These are phyloP conservation scores for Trichophaea hybrida DNA, from an alignment of 2,329 filamentous ascomycete species.

Conservation along the genomic window DNA sequence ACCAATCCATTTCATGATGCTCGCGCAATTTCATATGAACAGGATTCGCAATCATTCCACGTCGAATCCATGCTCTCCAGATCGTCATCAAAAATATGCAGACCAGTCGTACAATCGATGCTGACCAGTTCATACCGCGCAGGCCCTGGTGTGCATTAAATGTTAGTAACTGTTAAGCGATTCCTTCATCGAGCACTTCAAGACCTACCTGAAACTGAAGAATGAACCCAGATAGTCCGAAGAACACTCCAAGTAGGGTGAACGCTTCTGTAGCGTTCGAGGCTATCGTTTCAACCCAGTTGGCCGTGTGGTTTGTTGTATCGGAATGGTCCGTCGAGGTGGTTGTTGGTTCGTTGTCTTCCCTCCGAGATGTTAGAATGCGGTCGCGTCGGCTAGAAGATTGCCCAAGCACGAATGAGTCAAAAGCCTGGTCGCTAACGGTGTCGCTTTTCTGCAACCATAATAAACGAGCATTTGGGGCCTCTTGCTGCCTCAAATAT, in stretches of 20 bases:
- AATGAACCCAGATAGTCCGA: background rate
- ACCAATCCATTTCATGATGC: slow-evolving; percentile 16
- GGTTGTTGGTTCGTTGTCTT: no score
- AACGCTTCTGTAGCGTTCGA: background rate
- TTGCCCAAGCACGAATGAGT: slow-evolving; percentile 23
- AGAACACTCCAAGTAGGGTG: background rate
- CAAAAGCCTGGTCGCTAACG: slow-evolving; percentile 25
- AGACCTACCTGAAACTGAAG: slow-evolving; percentile 1
- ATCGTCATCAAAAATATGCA: slow-evolving; percentile 13
- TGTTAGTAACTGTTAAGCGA: no score
- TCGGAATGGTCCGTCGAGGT: no score
- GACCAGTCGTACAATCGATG: slow-evolving; percentile 17
- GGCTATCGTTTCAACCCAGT: background rate
- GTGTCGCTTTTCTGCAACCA: slow-evolving; percentile 23
- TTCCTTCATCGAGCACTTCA: no score
- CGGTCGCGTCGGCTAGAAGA: background rate
- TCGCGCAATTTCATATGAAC: slow-evolving; percentile 6
- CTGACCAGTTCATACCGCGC: slow-evolving; percentile 19
- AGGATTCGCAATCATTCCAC: slow-evolving; percentile 9
- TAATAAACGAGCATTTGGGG: slow-evolving; percentile 8
- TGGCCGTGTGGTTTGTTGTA: no score
- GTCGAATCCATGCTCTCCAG: slow-evolving; percentile 17
- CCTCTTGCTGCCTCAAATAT: slow-evolving; percentile 1
- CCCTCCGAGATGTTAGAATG: slow-evolving; percentile 10
- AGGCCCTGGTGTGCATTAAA: slow-evolving; percentile 5